Evolutionary conservation across 805 yeast genomes (phyloP), one percentile per base, ranked within the genome.

Genomic region (Candida succiphila): DNA sequence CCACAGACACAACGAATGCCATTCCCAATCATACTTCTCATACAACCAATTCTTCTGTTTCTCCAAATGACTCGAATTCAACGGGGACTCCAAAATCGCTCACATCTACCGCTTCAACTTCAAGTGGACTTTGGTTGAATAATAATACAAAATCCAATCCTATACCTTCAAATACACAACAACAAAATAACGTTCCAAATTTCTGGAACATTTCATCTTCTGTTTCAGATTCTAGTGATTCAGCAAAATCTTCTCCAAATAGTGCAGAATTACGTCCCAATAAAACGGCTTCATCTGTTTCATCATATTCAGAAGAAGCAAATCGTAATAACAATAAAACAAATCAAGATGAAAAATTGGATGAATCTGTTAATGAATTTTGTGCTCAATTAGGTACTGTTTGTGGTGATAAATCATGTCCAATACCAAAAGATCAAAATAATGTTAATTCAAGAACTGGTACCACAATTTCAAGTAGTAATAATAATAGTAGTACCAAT

Each of bases 361-460:
- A 77, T 48, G 89, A 83, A 49, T 76, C 78, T 43, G 76, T 78
- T 35, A 69, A 72, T 38, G 74, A 72, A 20, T 89, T 89, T 52
- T 89, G 97, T 51, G 70, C 71, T 18, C 73, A 77, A 45, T 66
- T 89, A 49, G 71, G 73, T 40, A 69, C 75, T 52, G 96, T 87
- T 1, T 88, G 96, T 57, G 96, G 96, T 14, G 77, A 78, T 6
- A 76, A 65, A 45, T 67, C 67, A 13, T 58, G 71, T 41, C 95
- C 92, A 4, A 52, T 78, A 4, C 94, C 95, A 3, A 54, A 59
- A 45, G 48, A 32, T 22, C 26, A 18, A 13, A 21, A 8, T 10
- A 21, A 21, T 21, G 7, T 21, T 8, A 21, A 21, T 10, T 21
- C 10, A 21, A 10, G 10, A 21, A 8, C 23, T 8, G 10, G 10